Percentiles rank a stretch among this genome's conserved stretches.
Evolutionary conservation across 2,329 filamentous ascomycete species (phyloP).

Genomic region (Botrytis fabae): DNA sequence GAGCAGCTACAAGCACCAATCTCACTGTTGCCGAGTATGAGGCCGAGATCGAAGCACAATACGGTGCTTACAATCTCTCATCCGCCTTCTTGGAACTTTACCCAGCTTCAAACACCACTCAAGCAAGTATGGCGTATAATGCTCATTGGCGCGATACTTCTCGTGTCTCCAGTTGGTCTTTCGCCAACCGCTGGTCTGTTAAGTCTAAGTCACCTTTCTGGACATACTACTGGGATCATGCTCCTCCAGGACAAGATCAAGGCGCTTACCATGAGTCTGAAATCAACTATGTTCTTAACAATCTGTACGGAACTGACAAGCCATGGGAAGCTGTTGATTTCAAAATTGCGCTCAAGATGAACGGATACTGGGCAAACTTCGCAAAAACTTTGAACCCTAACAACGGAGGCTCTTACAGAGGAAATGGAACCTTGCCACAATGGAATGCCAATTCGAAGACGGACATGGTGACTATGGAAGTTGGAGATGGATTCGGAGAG

Average conservation of each 20-base stretch:
- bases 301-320: slow-evolving; percentile 32
- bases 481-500: slow-evolving; percentile 10
- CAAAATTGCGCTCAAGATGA: slow-evolving; percentile 44
- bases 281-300: slow-evolving; percentile 41
- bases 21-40: slow-evolving; percentile 38
- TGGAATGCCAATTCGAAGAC: background rate
- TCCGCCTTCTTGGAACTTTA: slow-evolving; percentile 32
- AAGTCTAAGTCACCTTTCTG: slow-evolving; percentile 36
- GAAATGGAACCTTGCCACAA: slow-evolving; percentile 14
- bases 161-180: slow-evolving; percentile 36
- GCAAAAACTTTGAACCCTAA: slow-evolving; percentile 67
- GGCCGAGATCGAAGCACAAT: slow-evolving; percentile 24
- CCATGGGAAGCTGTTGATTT: slow-evolving; percentile 39
- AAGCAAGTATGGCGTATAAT: slow-evolving; percentile 33
- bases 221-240: slow-evolving; percentile 40
- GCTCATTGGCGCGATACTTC: slow-evolving; percentile 35
- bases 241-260: slow-evolving; percentile 33
- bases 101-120: slow-evolving; percentile 32
- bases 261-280: slow-evolving; percentile 40
- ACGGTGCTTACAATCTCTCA: slow-evolving; percentile 23
- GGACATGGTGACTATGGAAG: background rate
- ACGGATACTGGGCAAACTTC: slow-evolving; percentile 74
- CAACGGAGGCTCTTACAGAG: background rate
- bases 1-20: slow-evolving; percentile 40
- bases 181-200: slow-evolving; percentile 35